Evolutionary conservation across 257 asterid species (phyloP).

Genomic region (Verbena officinalis): DNA sequence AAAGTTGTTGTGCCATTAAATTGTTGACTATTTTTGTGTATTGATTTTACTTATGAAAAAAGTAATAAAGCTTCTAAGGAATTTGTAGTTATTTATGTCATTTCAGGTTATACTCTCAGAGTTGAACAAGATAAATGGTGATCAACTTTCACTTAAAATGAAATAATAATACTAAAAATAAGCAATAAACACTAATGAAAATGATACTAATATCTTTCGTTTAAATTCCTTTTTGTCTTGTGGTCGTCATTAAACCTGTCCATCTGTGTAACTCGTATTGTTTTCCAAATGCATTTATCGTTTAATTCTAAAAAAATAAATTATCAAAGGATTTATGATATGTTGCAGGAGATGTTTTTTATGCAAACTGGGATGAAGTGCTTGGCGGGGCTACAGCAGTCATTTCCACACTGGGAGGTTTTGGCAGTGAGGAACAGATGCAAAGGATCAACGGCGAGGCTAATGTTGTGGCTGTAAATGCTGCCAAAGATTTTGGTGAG

Average conservation of each 20-base stretch:
- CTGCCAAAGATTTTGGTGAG: conserved; percentile 92
- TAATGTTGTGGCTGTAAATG: conserved; percentile 84
- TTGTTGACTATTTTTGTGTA: background rate
- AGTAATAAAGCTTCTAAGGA: background rate
- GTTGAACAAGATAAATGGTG: too few relatives aligned
- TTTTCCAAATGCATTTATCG: too few relatives aligned
- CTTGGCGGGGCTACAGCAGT: conserved; percentile 86
- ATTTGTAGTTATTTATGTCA: background rate
- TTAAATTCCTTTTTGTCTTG: too few relatives aligned
- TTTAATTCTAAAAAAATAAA: too few relatives aligned
- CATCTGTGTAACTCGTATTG: too few relatives aligned
- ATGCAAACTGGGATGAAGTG: conserved; percentile 93
- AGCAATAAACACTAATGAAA: too few relatives aligned
- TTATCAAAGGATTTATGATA: conserved; percentile 23
- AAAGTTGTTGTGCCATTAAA: background rate
- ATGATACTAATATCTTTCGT: too few relatives aligned
- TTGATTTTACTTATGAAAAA: background rate
- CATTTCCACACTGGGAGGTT: conserved; percentile 95
- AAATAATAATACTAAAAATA: too few relatives aligned
- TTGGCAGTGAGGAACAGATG: conserved; percentile 97
- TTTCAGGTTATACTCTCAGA: too few relatives aligned
- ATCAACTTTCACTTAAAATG: too few relatives aligned
- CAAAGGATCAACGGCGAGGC: conserved; percentile 97
- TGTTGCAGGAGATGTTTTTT: conserved; percentile 88
- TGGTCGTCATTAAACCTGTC: too few relatives aligned